Percentiles rank a stretch among this genome's conserved stretches.
These are phyloP conservation scores for Globisporangium middletonii DNA, from an alignment of 352 stramenopile species.

Conservation along the genomic window DNA sequence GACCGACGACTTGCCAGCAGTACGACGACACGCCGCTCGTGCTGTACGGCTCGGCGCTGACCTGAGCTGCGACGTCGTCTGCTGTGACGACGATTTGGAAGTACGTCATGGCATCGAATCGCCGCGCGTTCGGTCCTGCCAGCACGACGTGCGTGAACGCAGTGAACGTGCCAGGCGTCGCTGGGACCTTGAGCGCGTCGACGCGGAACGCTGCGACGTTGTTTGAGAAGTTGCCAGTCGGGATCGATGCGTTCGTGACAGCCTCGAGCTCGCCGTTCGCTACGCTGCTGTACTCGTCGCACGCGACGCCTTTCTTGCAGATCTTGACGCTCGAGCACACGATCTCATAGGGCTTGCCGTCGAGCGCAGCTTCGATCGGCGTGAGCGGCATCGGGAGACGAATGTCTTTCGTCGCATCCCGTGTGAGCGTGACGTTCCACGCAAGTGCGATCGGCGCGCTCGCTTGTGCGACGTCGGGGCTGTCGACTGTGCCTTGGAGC, in stretches of 20 bases:
- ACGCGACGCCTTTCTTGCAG: slow-evolving; percentile 25
- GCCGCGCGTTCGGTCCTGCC: slow-evolving; percentile 17
- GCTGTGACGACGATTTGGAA: slow-evolving; percentile 40
- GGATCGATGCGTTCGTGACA: neutral
- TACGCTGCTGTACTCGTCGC: slow-evolving; percentile 36
- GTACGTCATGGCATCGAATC: slow-evolving; percentile 53
- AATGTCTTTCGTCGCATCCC: slow-evolving; percentile 28
- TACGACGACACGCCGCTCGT: slow-evolving; percentile 26
- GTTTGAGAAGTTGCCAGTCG: slow-evolving; percentile 29
- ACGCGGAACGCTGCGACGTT: slow-evolving; percentile 26
- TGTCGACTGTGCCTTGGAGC: slow-evolving; percentile 26
- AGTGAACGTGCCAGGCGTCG: slow-evolving; percentile 22
- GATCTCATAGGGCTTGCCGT: slow-evolving; percentile 38
- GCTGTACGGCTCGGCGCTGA: slow-evolving; percentile 21
- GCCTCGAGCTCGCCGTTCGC: slow-evolving; percentile 1
- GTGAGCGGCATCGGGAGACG: slow-evolving; percentile 37
- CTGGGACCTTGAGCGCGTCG: slow-evolving; percentile 22
- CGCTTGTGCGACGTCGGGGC: slow-evolving; percentile 23
- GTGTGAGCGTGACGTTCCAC: slow-evolving; percentile 33
- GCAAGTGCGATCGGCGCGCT: slow-evolving; percentile 15
- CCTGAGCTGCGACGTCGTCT: slow-evolving; percentile 14
- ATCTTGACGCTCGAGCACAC: slow-evolving; percentile 39
- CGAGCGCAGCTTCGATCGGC: slow-evolving; percentile 15
- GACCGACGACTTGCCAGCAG: slow-evolving; percentile 40
- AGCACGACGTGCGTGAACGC: slow-evolving; percentile 47